Conservation (phyloP, 176 grass and related monocot species). For the Neostapfia colusana region DNA sequence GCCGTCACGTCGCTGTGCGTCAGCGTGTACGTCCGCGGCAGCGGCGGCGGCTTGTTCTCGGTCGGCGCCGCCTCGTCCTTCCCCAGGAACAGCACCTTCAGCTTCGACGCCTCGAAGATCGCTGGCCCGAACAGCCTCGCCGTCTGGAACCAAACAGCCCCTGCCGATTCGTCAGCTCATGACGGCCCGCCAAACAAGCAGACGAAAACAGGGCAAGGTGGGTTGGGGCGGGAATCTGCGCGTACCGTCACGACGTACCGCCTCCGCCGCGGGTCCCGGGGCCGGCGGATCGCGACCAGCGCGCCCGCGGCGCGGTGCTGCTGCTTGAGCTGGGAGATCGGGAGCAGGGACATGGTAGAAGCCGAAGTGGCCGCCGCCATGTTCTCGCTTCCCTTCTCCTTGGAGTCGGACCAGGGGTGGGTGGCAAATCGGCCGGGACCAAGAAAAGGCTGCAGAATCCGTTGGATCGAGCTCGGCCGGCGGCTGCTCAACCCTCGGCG, state of each 20-base stretch:
- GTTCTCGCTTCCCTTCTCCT: neutral
- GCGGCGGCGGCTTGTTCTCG: slow-evolving; percentile 37
- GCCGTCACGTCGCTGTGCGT: slow-evolving; percentile 97
- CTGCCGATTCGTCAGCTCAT: slow-evolving; percentile 2
- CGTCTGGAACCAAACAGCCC: slow-evolving; percentile 15
- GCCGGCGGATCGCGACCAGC: slow-evolving; percentile 37
- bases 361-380: slow-evolving; percentile 38
- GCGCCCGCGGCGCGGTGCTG: slow-evolving; percentile 26
- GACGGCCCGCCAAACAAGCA: neutral
- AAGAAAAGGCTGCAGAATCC: neutral
- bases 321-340: slow-evolving; percentile 52
- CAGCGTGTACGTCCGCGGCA: slow-evolving; percentile 85
- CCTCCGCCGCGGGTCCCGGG: neutral
- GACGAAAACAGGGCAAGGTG: neutral
- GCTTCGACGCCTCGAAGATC: slow-evolving; percentile 95
- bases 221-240: neutral
- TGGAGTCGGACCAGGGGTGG: neutral
- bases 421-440: neutral
- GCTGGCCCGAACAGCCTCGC: slow-evolving; percentile 89
- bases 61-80: slow-evolving; percentile 46
- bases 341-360: slow-evolving; percentile 56
- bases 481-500: slow-evolving; percentile 21
- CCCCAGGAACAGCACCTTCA: slow-evolving; percentile 89
- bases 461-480: neutral
- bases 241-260: slow-evolving; percentile 49